Evolutionary conservation across 2,329 filamentous ascomycete genomes (phyloP).

Genomic region (Hymenoscyphus albidus): DNA sequence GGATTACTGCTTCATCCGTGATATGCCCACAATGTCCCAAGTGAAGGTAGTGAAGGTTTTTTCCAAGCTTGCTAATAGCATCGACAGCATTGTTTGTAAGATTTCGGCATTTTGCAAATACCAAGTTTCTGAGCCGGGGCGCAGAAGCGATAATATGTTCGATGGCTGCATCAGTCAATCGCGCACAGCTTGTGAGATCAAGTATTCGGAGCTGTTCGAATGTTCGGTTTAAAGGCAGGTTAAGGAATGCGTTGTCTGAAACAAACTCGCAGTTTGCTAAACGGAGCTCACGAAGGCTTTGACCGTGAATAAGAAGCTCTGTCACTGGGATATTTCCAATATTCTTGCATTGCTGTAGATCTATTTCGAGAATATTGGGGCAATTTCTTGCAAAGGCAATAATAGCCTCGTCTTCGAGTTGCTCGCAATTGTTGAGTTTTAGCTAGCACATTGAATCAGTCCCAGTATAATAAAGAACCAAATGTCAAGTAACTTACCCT

Average conservation of each 20-base stretch:
- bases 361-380: conserved; percentile 91
- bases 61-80: conserved; percentile 83
- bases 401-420: conserved; percentile 78
- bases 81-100: conserved; percentile 87
- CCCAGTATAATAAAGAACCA: neutral
- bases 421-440: conserved; percentile 89
- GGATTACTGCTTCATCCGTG: conserved; percentile 82
- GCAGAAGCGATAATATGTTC: conserved; percentile 83
- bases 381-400: conserved; percentile 84
- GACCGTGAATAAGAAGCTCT: conserved; percentile 71
- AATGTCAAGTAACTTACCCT: conserved; percentile 51
- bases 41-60: conserved; percentile 96
- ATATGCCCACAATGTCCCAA: conserved; percentile 90
- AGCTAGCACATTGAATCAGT: conserved; percentile 48
- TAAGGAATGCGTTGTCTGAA: conserved; percentile 82
- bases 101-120: conserved; percentile 88
- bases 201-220: conserved; percentile 91
- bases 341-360: conserved; percentile 78
- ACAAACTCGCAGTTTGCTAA: conserved; percentile 82
- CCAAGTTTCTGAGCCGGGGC: conserved; percentile 84
- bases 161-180: conserved; percentile 81
- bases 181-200: conserved; percentile 83
- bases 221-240: conserved; percentile 61
- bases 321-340: conserved; percentile 83
- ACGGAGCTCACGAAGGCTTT: conserved; percentile 83